Conservation (phyloP, 148 eudicot genomes). For the Salicornia ramosissima region DNA sequence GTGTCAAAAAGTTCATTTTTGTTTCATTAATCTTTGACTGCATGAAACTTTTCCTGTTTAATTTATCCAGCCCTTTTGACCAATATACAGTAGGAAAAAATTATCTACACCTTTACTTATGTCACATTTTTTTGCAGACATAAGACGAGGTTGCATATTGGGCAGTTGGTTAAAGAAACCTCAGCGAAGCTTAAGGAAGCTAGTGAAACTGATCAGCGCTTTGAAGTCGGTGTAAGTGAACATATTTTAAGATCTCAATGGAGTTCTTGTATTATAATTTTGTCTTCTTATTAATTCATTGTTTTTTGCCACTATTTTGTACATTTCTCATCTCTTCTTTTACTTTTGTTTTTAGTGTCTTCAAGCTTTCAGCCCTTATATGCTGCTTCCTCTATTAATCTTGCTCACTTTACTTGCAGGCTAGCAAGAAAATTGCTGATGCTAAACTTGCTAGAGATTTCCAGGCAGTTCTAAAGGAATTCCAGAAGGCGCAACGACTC, state of each 20-base stretch:
- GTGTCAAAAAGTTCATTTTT: not conserved
- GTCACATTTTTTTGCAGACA: constrained; percentile 40
- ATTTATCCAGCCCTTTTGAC: not conserved
- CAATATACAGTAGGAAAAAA: not conserved
- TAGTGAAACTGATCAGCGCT: constrained; percentile 63
- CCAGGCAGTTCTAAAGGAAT: constrained; percentile 72
- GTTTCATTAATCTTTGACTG: not conserved
- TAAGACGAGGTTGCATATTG: constrained; percentile 74
- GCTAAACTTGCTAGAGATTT: constrained; percentile 91
- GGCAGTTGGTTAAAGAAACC: constrained; percentile 79
- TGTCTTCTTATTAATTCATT: not conserved
- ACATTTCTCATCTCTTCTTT: not conserved
- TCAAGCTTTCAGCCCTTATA: not conserved
- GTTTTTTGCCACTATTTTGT: not conserved
- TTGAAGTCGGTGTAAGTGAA: constrained; percentile 64
- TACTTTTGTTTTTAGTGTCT: not conserved
- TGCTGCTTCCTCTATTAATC: constrained; percentile 4
- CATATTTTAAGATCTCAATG: constrained; percentile 19
- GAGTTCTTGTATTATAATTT: not conserved
- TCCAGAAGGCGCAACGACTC: constrained; percentile 83
- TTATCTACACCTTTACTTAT: not conserved
- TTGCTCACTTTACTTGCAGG: constrained; percentile 34
- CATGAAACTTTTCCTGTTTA: not conserved
- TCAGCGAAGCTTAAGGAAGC: constrained; percentile 87
- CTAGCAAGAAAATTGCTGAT: constrained; percentile 75